Conservation (phyloP, 2,329 filamentous ascomycete species). For the Fusarium beomiforme region DNA sequence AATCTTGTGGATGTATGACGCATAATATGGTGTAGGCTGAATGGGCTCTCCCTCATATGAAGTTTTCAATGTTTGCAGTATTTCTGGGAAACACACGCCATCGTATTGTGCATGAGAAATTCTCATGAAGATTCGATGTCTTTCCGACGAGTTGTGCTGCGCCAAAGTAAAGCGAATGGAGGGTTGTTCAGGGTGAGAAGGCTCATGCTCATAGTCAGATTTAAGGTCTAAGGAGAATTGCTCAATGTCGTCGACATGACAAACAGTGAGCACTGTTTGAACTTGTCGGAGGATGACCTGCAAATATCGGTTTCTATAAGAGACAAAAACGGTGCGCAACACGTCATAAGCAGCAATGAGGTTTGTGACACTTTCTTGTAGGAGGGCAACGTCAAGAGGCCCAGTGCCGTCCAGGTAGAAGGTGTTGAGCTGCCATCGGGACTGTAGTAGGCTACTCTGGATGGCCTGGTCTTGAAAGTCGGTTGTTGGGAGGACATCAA, state of each 20-base stretch:
- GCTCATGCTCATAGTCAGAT: background rate
- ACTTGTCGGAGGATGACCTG: conserved; percentile 26
- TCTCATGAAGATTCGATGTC: conserved; percentile 23
- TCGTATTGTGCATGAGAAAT: conserved; percentile 33
- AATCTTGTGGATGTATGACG: conserved; percentile 4
- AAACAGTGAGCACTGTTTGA: conserved; percentile 2
- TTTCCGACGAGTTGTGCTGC: background rate
- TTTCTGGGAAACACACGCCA: conserved; percentile 24
- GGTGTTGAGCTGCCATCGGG: conserved; percentile 36
- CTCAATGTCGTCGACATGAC: conserved; percentile 13
- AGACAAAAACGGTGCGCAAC: conserved; percentile 31
- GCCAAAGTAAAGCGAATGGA: conserved; percentile 17
- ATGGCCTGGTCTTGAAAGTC: conserved; percentile 33
- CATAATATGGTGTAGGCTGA: background rate
- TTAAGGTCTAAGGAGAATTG: conserved; percentile 9
- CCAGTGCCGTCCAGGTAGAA: conserved; percentile 21
- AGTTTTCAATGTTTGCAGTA: conserved; percentile 7
- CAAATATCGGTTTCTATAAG: conserved; percentile 4
- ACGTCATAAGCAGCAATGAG: conserved; percentile 23
- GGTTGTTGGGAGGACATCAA: conserved; percentile 35
- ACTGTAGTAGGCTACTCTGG: conserved; percentile 21
- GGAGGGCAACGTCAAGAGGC: background rate
- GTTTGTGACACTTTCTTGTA: conserved; percentile 25
- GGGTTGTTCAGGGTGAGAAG: background rate
- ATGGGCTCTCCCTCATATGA: conserved; percentile 17